Base-by-base conservation (phyloP, 2,329 filamentous ascomycete genomes). In the Phyllosticta capitalensis region DNA sequence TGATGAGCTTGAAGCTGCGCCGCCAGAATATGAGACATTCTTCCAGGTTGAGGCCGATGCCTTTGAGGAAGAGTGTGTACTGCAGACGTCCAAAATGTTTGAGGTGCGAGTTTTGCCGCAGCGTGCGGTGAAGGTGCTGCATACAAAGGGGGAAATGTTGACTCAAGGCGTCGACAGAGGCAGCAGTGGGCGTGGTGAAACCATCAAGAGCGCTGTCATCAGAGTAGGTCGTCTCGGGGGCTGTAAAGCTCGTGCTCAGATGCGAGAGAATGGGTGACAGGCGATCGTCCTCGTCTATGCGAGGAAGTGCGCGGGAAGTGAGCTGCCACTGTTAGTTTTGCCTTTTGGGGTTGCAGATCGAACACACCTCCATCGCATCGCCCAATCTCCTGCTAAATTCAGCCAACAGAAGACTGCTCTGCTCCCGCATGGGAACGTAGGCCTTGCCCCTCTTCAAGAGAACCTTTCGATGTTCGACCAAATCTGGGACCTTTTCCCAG, bases 21-120 rank as follows among this genome's bases (percentile, higher is more conserved):
- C 94, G 86, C 94, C 94, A 99, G 78, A 99, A 99, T 12, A 90
- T 67, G 22, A 99, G 81, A 66, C 85, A 90, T 73, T 99, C 92
- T 68, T 96, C 91, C n/a, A 99, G 78, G 63, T 83, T 90, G 26
- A 99, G 79, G 0, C 94, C 94, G 61, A 97, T 90, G 50, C 94
- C 94, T 74, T 99, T 99, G 61, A 99, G 81, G 81, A 99, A 99
- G 3, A 99, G 83, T 0, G 89, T 90, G 78, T 97, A 99, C 75
- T 99, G 94, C 9, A 97, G 79, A 64, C 94, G 89, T 14, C 91
- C 92, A 68, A 81, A 96, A 74, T 99, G 92, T 75, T 96, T 96
- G 63, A 99, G 79, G 69, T 99, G 92, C 12, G 86, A 86, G 69
- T 95, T 92, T 62, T 91, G 88, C 59, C 91, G 88, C 30, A 99